A percentile compares a stretch with the other conserved stretches of the same genome.
These are phyloP conservation scores for Pyrus communis DNA, from an alignment of 306 rosid genomes.

Conservation along the genomic window DNA sequence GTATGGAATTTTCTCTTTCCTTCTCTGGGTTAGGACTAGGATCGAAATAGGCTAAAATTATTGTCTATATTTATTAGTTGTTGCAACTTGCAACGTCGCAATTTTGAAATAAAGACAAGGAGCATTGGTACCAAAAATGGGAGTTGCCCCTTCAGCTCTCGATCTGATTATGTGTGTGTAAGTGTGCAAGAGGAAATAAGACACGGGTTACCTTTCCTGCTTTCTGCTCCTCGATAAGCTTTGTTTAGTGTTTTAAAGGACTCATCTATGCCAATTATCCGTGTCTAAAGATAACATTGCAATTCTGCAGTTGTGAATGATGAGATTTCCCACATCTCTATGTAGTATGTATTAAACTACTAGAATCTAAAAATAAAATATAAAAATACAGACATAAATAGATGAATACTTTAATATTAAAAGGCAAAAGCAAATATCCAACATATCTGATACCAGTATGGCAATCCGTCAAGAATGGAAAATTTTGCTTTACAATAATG, in stretches of 20 bases:
- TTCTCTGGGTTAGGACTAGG: no score
- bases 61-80: neutral
- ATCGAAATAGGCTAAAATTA: neutral
- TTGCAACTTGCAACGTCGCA: no score
- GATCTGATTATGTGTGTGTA: neutral
- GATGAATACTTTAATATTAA: neutral
- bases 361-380: neutral
- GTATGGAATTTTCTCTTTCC: no score
- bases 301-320: neutral
- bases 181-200: neutral
- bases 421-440: neutral
- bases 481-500: neutral
- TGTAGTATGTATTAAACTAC: neutral
- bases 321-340: neutral
- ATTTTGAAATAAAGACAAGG: neutral
- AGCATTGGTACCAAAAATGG: neutral
- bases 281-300: neutral
- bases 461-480: neutral
- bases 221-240: neutral
- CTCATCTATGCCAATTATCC: neutral
- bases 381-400: neutral
- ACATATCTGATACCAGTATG: neutral
- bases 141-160: neutral
- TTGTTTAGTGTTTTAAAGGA: no score
- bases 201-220: neutral